Base-by-base conservation (phyloP, 305 asterid genomes). In the Fraxinus platypoda region DNA sequence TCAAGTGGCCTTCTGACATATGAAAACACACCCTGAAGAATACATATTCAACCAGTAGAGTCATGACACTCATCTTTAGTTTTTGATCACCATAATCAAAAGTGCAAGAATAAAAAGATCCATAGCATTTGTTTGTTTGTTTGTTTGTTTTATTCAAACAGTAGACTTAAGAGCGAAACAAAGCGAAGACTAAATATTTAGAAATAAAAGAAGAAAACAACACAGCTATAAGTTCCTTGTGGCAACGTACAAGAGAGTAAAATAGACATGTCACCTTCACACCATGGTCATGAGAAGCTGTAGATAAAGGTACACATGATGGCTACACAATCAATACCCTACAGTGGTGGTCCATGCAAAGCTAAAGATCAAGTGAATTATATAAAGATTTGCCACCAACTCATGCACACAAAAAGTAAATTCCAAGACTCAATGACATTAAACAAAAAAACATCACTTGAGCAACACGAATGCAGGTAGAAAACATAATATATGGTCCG, bases 11-110 rank as follows among this genome's bases (percentile, higher is more conserved):
- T 86, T 91, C 97, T 3, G 90, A 86, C 80, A 90, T 88, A 85
- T 90, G 97, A 82, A 91, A 87, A 83, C 95, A 92, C 71, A 81
- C 91, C 87, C 98, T 95, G 80, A 34, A 78, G 35, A 74, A 75
- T 15, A 85, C 79, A 43, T 59, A 37, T 75, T 78, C 37, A n/a
- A 54, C 21, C 66, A 82, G 46, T 78, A 62, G 43, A 59, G 77
- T 23, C 74, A 26, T 33, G 33, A 21, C 30, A 81, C 49, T 38
- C 17, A 37, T 78, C 38, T 62, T 74, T 26, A 38, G 64, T 73
- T 76, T 76, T 25, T 23, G 26, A 70, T 78, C 80, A 81, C 64
- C 70, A 77, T 52, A 43, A 68, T 28, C 46, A 66, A 2, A 76
- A 59, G 54, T 21, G 21, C 30, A 64, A 54, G 30, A 25, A 28